Percentiles rank a stretch among this genome's conserved stretches.
Evolutionary conservation across 805 yeast species (phyloP).

Genomic region (Ogataea glucozyma): DNA sequence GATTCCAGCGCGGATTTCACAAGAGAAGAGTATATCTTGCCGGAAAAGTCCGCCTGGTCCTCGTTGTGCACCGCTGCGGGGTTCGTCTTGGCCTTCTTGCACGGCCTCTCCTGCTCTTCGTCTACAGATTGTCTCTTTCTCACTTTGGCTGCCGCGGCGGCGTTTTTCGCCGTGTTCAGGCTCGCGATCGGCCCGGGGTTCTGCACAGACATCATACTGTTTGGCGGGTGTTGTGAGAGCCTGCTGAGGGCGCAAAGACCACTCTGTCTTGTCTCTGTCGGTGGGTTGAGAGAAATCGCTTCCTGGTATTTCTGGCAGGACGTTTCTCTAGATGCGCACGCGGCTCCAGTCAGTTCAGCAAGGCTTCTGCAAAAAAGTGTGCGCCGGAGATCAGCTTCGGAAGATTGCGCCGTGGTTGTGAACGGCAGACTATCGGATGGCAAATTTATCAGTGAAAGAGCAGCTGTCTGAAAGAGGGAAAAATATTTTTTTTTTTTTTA

Average conservation of each 20-base stretch:
- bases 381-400: no score
- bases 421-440: no score
- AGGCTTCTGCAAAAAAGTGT: no score
- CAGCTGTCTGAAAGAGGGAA: no score
- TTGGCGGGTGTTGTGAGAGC: conserved; percentile 1
- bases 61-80: not conserved
- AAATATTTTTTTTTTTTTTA: not conserved
- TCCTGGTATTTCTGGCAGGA: no score
- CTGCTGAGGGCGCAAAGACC: not conserved
- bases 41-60: conserved; percentile 23
- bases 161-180: conserved; percentile 6
- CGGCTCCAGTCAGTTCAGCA: no score
- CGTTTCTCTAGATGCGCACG: no score
- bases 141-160: conserved; percentile 13
- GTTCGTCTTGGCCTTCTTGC: not conserved
- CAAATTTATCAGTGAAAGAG: no score
- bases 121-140: conserved; percentile 3
- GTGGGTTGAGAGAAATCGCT: no score
- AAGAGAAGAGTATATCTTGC: conserved; percentile 36
- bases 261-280: no score
- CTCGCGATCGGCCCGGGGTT: conserved; percentile 16
- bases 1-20: conserved; percentile 70
- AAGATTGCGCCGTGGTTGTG: no score
- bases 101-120: not conserved
- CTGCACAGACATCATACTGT: conserved; percentile 26